A percentile compares a stretch with the other conserved stretches of the same genome.
These are phyloP conservation scores for Leishmania aethiopica DNA, from an alignment of 208 protist genomes.

Conservation along the genomic window DNA sequence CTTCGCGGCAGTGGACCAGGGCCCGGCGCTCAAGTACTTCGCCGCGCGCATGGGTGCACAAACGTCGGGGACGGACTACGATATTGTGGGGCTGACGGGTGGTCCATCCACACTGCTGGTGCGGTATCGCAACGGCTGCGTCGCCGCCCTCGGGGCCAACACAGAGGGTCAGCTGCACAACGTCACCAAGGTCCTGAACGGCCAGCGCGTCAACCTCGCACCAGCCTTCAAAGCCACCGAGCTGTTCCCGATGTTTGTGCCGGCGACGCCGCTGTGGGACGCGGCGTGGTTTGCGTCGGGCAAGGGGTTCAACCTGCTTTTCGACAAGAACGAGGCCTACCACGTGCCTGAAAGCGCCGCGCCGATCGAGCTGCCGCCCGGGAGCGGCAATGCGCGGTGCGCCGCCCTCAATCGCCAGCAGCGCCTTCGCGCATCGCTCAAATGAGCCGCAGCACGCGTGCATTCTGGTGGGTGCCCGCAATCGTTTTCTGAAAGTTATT, in stretches of 20 bases:
- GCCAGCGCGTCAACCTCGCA: conserved; percentile 55
- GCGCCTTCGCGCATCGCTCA: conserved; percentile 15
- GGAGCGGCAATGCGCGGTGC: conserved; percentile 4
- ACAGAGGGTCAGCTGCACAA: conserved; percentile 71
- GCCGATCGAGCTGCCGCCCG: conserved; percentile 63
- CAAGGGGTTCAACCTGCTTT: conserved; percentile 60
- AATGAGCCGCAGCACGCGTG: background rate
- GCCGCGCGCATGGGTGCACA: conserved; percentile 2
- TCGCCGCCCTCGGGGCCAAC: conserved; percentile 66
- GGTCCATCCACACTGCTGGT: conserved; percentile 65
- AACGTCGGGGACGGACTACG: conserved; percentile 26
- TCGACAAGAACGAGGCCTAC: conserved; percentile 63
- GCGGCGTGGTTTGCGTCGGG: conserved; percentile 41
- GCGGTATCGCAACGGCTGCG: conserved; percentile 69
- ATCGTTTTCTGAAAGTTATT: background rate
- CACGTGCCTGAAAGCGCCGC: conserved; percentile 24
- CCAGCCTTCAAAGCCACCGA: conserved; percentile 37
- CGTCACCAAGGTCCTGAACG: conserved; percentile 32
- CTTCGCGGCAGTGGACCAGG: conserved; percentile 52
- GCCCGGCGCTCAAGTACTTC: conserved; percentile 22
- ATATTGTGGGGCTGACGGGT: conserved; percentile 36
- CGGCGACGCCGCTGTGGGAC: conserved; percentile 11
- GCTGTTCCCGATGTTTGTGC: conserved; percentile 49
- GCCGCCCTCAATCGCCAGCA: conserved; percentile 4
- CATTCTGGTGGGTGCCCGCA: background rate